phyloP scores from a whole-genome alignment of 257 asterid species.

The Rehmannia glutinosa region DNA sequence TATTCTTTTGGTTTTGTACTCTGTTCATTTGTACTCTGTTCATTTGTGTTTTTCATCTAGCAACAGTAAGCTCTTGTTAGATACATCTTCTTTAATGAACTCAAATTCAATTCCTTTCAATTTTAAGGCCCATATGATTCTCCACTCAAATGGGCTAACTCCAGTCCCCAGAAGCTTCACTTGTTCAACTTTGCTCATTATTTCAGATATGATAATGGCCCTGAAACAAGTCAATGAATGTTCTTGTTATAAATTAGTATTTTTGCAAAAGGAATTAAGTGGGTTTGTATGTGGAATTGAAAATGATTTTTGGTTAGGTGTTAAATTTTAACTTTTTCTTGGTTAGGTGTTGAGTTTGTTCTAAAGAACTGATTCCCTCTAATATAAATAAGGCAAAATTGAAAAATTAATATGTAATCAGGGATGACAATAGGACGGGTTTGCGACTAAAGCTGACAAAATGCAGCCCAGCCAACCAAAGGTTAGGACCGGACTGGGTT shows the following conservation, averaged over 20 bases:
- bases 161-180: neutral
- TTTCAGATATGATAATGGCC: neutral
- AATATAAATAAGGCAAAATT: too few species aligned
- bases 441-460: too few species aligned
- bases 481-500: too few species aligned
- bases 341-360: neutral
- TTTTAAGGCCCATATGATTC: neutral
- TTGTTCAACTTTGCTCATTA: neutral
- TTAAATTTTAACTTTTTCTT: neutral
- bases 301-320: neutral
- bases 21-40: too few species aligned
- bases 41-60: too few species aligned
- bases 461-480: too few species aligned
- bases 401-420: too few species aligned
- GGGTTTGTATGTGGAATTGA: neutral
- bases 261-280: neutral
- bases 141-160: neutral
- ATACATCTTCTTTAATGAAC: neutral
- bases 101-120: neutral
- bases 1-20: neutral
- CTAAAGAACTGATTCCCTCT: neutral
- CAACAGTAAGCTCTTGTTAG: neutral
- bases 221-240: neutral
- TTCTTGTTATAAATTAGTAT: neutral
- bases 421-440: too few species aligned